Percentiles rank a stretch among this genome's conserved stretches.
Conservation (phyloP, 1,284 basidiomycete genomes). For the Sutorius eximius region DNA sequence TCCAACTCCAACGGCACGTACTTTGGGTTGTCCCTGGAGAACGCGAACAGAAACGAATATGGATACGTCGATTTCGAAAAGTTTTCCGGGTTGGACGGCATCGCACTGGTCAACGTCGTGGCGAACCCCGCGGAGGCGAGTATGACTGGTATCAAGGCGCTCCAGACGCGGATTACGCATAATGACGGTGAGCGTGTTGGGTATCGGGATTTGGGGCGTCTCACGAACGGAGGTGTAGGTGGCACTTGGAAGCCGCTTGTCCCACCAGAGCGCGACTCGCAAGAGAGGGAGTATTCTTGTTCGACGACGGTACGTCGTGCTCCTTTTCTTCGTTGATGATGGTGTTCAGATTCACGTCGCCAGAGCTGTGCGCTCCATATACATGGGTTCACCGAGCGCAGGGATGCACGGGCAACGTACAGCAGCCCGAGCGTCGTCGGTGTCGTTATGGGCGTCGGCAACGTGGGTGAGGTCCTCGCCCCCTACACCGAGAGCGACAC, state of each 20-base stretch:
- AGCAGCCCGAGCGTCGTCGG: conserved; percentile 91
- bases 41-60: conserved; percentile 84
- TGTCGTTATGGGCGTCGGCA: conserved; percentile 96
- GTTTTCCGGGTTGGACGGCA: conserved; percentile 94
- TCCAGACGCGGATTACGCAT: conserved; percentile 91
- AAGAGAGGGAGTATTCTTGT: conserved; percentile 77
- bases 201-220: neutral
- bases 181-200: conserved; percentile 74
- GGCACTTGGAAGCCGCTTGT: conserved; percentile 84
- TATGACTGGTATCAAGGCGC: conserved; percentile 71
- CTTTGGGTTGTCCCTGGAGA: conserved; percentile 82
- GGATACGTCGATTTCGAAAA: conserved; percentile 99
- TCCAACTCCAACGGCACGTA: conserved; percentile 99
- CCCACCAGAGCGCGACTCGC: conserved; percentile 78
- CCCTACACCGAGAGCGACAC: conserved; percentile 90
- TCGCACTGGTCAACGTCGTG: conserved; percentile 91
- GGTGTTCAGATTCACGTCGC: conserved; percentile 2
- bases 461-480: conserved; percentile 83
- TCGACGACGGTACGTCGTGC: conserved; percentile 51
- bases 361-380: conserved; percentile 87
- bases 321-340: neutral
- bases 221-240: conserved; percentile 42
- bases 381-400: conserved; percentile 94
- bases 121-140: conserved; percentile 77
- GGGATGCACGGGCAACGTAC: conserved; percentile 88